Evolutionary conservation across 2,329 filamentous ascomycete species (phyloP).

Genomic region (Cercospora sojina): DNA sequence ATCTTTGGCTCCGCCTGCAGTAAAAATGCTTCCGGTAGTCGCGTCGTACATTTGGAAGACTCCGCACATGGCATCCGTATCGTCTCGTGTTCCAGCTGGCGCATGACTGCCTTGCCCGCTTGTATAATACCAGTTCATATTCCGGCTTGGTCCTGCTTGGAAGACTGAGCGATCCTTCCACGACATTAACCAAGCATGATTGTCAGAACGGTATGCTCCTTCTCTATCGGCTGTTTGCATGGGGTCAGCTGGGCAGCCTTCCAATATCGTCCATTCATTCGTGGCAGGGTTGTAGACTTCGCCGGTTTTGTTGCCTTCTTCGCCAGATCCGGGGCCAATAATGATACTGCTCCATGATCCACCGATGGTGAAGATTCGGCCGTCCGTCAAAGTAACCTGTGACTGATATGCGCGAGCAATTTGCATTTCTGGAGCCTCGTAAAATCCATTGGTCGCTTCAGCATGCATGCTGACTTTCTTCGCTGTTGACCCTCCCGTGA

Average conservation of each 20-base stretch:
- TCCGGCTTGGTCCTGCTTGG: slow-evolving; percentile 52
- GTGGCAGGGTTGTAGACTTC: neutral
- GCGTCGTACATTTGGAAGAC: slow-evolving; percentile 60
- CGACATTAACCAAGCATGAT: slow-evolving; percentile 43
- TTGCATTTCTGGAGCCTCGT: neutral
- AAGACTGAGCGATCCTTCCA: slow-evolving; percentile 57
- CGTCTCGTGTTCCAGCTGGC: slow-evolving; percentile 48
- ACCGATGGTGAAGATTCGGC: neutral
- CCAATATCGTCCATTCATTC: neutral
- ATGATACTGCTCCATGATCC: neutral
- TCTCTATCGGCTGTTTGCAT: slow-evolving; percentile 38
- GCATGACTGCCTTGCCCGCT: slow-evolving; percentile 43
- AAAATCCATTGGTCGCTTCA: neutral
- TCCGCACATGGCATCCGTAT: slow-evolving; percentile 56
- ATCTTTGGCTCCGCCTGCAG: slow-evolving; percentile 50
- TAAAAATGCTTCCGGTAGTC: slow-evolving; percentile 53
- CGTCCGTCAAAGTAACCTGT: neutral
- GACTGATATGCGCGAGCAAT: neutral
- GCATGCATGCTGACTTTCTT: neutral
- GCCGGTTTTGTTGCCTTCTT: neutral
- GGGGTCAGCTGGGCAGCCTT: neutral
- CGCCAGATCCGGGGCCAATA: neutral
- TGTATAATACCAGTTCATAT: slow-evolving; percentile 59
- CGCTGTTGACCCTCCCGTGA: neutral
- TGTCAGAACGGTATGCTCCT: slow-evolving; percentile 50